phyloP scores from a whole-genome alignment of 2,329 filamentous ascomycete genomes.

The Neobulgaria alba region DNA sequence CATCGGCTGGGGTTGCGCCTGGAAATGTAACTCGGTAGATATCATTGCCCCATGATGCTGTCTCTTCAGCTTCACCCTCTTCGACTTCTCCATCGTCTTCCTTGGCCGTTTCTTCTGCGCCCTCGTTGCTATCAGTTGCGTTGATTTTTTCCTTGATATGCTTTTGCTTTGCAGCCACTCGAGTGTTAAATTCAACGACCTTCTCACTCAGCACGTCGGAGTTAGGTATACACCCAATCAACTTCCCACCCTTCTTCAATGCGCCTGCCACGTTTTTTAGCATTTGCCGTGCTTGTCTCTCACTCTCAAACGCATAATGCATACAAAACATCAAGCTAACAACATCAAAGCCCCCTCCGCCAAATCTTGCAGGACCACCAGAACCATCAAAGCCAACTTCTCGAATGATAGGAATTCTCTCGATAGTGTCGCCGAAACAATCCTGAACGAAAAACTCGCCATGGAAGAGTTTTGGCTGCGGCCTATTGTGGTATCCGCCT shows the following conservation, averaged over 20 bases:
- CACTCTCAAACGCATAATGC: constrained; percentile 95
- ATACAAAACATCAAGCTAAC: constrained; percentile 99
- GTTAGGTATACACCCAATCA: constrained; percentile 95
- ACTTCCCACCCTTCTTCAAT: constrained; percentile 86
- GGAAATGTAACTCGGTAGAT: constrained; percentile 90
- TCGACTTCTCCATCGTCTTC: constrained; percentile 38
- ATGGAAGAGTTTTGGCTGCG: constrained; percentile 59
- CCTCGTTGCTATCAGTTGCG: constrained; percentile 19
- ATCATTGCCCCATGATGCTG: constrained; percentile 82
- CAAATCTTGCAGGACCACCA: constrained; percentile 58
- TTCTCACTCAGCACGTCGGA: constrained; percentile 78
- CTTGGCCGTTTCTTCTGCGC: constrained; percentile 26
- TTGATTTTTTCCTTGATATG: background rate
- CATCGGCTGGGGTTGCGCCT: constrained; percentile 71
- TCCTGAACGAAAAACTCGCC: constrained; percentile 86
- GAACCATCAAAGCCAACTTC: constrained; percentile 75
- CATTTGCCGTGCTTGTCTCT: constrained; percentile 86
- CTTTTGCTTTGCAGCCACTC: constrained; percentile 33
- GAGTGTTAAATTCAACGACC: constrained; percentile 69
- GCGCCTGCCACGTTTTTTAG: constrained; percentile 83
- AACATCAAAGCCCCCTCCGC: constrained; percentile 81
- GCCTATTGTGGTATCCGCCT: constrained; percentile 39
- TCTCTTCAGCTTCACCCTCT: constrained; percentile 54
- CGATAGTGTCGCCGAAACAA: constrained; percentile 79
- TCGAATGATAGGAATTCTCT: constrained; percentile 69